Evolutionary conservation across 495 filamentous ascomycete species (phyloP).

Genomic region (Trichoderma orchidacearum): DNA sequence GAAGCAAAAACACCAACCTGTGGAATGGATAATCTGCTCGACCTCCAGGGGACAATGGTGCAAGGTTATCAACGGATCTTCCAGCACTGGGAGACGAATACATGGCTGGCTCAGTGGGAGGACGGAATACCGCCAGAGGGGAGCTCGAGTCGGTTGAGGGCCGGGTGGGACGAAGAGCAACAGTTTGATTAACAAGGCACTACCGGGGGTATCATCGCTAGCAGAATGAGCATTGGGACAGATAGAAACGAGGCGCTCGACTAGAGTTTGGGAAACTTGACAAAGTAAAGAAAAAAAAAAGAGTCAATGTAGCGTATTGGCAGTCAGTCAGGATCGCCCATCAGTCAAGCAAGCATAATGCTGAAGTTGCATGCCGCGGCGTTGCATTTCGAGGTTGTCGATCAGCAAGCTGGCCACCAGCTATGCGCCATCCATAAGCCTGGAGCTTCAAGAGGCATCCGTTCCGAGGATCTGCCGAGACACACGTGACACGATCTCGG

Average conservation of each 20-base stretch:
- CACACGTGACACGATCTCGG: neutral
- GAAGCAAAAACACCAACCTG: slow-evolving; percentile 15
- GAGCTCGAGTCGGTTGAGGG: neutral
- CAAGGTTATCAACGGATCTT: slow-evolving; percentile 58
- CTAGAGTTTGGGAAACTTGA: no score
- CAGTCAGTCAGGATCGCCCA: neutral
- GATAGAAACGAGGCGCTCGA: neutral
- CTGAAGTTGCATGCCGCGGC: neutral
- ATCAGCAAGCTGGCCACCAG: neutral
- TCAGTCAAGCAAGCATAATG: neutral
- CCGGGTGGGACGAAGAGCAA: neutral
- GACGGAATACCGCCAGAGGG: neutral
- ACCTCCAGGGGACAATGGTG: slow-evolving; percentile 34
- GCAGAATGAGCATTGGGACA: neutral
- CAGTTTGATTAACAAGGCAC: neutral
- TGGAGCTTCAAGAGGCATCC: neutral
- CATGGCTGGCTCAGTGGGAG: slow-evolving; percentile 33
- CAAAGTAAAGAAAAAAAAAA: neutral
- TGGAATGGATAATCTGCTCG: slow-evolving; percentile 49
- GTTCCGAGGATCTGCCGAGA: neutral
- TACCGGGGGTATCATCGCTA: slow-evolving; percentile 21
- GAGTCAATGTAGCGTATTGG: neutral
- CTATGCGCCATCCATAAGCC: neutral
- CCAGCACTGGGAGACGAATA: slow-evolving; percentile 46
- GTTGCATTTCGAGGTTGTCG: no score